phyloP scores from a whole-genome alignment of 2,329 filamentous ascomycete genomes.

The Tolypocladium amazonense region DNA sequence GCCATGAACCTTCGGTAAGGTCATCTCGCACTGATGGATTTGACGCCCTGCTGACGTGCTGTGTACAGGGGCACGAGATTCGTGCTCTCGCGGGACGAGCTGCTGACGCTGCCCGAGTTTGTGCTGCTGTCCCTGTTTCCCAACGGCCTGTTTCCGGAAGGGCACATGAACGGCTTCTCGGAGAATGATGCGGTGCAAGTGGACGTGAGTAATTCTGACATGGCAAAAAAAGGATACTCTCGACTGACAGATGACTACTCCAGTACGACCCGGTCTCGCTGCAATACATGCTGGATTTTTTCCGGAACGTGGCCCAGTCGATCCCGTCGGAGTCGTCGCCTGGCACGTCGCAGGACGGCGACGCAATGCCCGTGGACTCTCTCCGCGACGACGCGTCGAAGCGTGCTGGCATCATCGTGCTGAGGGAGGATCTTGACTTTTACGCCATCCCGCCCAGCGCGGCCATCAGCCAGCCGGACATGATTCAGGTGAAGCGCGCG shows the following conservation, averaged over 20 bases:
- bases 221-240: background rate
- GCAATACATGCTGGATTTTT: constrained; percentile 99
- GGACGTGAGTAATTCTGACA: constrained; percentile 59
- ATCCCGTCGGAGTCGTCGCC: constrained; percentile 70
- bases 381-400: constrained; percentile 69
- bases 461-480: constrained; percentile 77
- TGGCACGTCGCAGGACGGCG: constrained; percentile 50
- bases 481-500: constrained; percentile 93
- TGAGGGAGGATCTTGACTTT: constrained; percentile 93
- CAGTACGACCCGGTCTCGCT: constrained; percentile 94
- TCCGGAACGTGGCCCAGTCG: constrained; percentile 91
- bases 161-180: constrained; percentile 85
- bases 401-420: constrained; percentile 93
- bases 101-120: constrained; percentile 92
- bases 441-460: constrained; percentile 84
- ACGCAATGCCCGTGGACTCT: constrained; percentile 59
- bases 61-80: constrained; percentile 73
- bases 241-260: constrained; percentile 5
- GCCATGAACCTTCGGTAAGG: constrained; percentile 83
- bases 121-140: constrained; percentile 95
- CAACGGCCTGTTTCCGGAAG: constrained; percentile 94
- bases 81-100: constrained; percentile 86
- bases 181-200: constrained; percentile 94
- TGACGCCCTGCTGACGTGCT: constrained; percentile 12
- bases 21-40: no score